Base-by-base conservation (phyloP, 1,139 yeast genomes). In the Suhomyces ambrosiae region DNA sequence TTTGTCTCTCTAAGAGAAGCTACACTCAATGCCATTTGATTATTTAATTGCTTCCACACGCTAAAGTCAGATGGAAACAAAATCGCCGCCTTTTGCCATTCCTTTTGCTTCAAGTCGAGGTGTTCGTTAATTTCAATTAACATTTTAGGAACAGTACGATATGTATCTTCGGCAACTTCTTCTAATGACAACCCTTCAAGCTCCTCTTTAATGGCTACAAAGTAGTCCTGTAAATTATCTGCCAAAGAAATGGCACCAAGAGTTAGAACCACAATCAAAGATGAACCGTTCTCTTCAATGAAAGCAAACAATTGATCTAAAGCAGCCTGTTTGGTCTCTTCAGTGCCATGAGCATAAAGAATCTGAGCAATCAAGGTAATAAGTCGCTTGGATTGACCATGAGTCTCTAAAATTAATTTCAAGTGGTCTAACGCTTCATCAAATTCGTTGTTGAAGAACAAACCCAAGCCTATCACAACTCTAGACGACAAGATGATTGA, bases 321-420 rank as follows among this genome's bases (percentile, higher is more conserved):
- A 0, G 96, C 95, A 2, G 90, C 92, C 47, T 82, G 86, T 41
- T 79, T 81, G 6, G 92, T 81, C n/a, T 82, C 90, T 15, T 74
- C 79, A 0, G 81, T 76, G 7, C 81, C 84, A 41, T 79, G 79
- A 1, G 88, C 86, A 68, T 85, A 83, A 37, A 92, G 69, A 1
- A 89, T 83, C 53, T 88, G 95, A 0, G 95, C 80, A 18, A 87
- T 74, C 26, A 92, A 63, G 5, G 84, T 76, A 10, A 87, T 80
- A n/a, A 88, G 71, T 44, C 82, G 74, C 44, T 74, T 71, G 8
- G 76, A 74, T 14, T 80, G 75, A 12, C 69, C 62, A 38, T 74
- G 53, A 7, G 50, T 43, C 10, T 48, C 74, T 38, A 88, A 63
- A 7, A 92, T 79, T 25, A 65, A 59, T 45, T 78, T 80, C 53